These are phyloP conservation scores for Candida palmyrensis DNA, from an alignment of 805 yeast genomes.

Conservation along the genomic window DNA sequence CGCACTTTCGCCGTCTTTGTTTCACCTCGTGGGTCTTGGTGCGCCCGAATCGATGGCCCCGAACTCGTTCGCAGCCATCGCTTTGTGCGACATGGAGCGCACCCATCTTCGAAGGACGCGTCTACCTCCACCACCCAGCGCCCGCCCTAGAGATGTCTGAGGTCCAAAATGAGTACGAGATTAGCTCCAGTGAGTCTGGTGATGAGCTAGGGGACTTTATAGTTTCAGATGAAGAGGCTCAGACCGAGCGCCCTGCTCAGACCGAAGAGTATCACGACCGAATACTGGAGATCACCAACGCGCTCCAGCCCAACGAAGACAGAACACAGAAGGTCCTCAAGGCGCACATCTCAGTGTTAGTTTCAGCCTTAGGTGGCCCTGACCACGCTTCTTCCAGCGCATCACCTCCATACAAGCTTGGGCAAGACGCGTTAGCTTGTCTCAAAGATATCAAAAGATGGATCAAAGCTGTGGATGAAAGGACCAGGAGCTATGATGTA, in stretches of 20 bases:
- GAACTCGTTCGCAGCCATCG: too few relatives aligned
- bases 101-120: slow-evolving; percentile 6
- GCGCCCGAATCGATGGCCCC: too few relatives aligned
- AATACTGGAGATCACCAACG: slow-evolving; percentile 16
- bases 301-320: slow-evolving; percentile 27
- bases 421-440: slow-evolving; percentile 85
- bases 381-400: slow-evolving; percentile 51
- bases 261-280: slow-evolving; percentile 16
- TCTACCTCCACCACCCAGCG: too few relatives aligned
- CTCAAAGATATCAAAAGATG: slow-evolving; percentile 83
- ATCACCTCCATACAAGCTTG: slow-evolving; percentile 64
- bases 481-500: slow-evolving; percentile 65
- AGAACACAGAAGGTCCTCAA: slow-evolving; percentile 40
- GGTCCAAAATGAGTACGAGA: too few relatives aligned
- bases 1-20: too few relatives aligned
- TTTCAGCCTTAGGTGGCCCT: slow-evolving; percentile 88
- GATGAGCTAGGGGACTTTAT: slow-evolving; percentile 34
- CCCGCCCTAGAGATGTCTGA: slow-evolving; percentile 1
- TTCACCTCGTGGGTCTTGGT: too few relatives aligned
- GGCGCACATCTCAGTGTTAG: slow-evolving; percentile 75
- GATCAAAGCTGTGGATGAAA: slow-evolving; percentile 80
- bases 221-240: slow-evolving; percentile 21
- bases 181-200: slow-evolving; percentile 11
- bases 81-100: slow-evolving; percentile 1
- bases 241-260: slow-evolving; percentile 4